phyloP scores from a whole-genome alignment of 2,329 filamentous ascomycete species.

The Cytospora piceae region DNA sequence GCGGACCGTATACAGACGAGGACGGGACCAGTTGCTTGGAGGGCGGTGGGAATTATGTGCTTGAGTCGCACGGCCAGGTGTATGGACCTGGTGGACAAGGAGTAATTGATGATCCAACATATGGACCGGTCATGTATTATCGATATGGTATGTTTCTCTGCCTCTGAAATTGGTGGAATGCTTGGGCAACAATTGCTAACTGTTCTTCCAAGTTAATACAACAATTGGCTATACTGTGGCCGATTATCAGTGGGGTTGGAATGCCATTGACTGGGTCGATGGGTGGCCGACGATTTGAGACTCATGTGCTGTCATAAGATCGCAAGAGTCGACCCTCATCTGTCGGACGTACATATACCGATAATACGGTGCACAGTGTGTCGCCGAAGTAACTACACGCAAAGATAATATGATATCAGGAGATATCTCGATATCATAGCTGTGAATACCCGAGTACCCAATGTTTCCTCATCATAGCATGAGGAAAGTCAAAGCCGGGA shows the following conservation, averaged over 20 bases:
- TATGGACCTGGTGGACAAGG: constrained; percentile 69
- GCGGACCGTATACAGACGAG: constrained; percentile 60
- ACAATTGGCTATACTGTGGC: constrained; percentile 53
- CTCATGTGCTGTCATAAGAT: background rate
- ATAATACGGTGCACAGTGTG: background rate
- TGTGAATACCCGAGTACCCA: too few species aligned
- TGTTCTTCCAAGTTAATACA: constrained; percentile 36
- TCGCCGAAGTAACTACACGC: too few species aligned
- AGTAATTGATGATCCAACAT: constrained; percentile 53
- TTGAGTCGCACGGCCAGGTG: constrained; percentile 59
- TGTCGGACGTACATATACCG: background rate
- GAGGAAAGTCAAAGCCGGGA: too few species aligned
- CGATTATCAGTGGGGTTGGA: constrained; percentile 52
- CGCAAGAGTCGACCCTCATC: background rate
- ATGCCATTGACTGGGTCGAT: constrained; percentile 41
- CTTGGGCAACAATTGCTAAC: constrained; percentile 3
- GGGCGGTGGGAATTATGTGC: constrained; percentile 61
- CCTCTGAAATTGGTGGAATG: background rate
- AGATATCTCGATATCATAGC: too few species aligned
- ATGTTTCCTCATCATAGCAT: too few species aligned
- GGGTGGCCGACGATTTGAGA: constrained; percentile 35
- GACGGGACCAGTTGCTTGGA: constrained; percentile 56
- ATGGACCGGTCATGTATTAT: constrained; percentile 65
- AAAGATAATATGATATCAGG: too few species aligned
- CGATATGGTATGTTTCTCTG: constrained; percentile 55